Base-by-base conservation (phyloP, 805 yeast genomes). In the Yamadazyma sp. region DNA sequence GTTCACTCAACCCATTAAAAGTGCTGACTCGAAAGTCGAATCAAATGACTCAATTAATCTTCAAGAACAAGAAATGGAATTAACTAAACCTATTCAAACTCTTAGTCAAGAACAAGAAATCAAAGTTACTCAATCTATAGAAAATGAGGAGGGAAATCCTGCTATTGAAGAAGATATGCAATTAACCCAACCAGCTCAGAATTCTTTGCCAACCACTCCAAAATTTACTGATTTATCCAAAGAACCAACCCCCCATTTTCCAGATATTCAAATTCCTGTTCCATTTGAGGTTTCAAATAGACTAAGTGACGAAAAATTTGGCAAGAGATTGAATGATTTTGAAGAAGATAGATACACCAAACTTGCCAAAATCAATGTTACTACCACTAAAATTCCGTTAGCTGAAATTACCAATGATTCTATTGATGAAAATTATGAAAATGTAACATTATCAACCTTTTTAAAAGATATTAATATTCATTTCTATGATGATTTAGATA, bases 401-500 rank as follows among this genome's bases (percentile, higher is more conserved):
- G 31, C 27, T 8, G 34, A 31, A 17, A 23, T 31, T n/a, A 24
- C 30, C 5, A 15, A 29, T 17, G 29, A 34, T 2, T 27, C 30
- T 7, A n/a, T 21, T 7, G 26, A 3, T 49, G 49, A 43, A 8
- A 50, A 56, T 26, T 60, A 57, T 33, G 40, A 39, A 3, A 60
- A 65, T 4, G 69, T 68, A 3, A 47, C 66, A 2, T 53, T 72
- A 20, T 49, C 53, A 2, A 56, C 59, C 11, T 72, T 72, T 33
- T 49, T 72, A 46, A 45, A 48, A 7, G 68, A 65, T 31, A 55
- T 70, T 14, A 65, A 65, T 3, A 56, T 70, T 11, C 59, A 58
- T 33, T 72, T 72, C 38, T 70, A 62, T 45, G 76, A 72, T 44
- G 76, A 72, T 44, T 56, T 70, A 31, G 67, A 63, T 24, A 56